A percentile compares a stretch with the other conserved stretches of the same genome.
Conservation (phyloP, 805 yeast species). For the Cyberlindnera subsufficiens region DNA sequence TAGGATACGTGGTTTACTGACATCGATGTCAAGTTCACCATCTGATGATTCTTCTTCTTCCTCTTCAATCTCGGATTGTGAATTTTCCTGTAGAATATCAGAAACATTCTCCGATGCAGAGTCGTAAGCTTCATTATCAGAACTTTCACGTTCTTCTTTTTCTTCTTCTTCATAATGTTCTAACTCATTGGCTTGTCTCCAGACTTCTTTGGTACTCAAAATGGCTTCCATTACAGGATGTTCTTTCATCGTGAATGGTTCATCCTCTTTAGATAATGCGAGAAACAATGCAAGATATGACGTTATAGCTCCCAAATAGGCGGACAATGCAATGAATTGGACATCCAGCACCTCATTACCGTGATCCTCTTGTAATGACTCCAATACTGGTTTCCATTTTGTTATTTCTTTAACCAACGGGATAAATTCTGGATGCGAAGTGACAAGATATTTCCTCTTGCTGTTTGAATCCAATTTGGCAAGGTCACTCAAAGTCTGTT, state of each 20-base stretch:
- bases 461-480: conserved; percentile 46
- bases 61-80: conserved; percentile 6
- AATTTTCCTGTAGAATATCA: conserved; percentile 11
- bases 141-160: conserved; percentile 13
- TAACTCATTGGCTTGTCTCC: conserved; percentile 74
- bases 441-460: conserved; percentile 46
- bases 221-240: conserved; percentile 88
- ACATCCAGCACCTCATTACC: conserved; percentile 35
- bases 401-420: conserved; percentile 66
- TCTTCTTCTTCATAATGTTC: conserved; percentile 24
- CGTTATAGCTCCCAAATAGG: conserved; percentile 73
- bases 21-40: conserved; percentile 40
- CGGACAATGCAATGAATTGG: conserved; percentile 64
- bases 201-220: conserved; percentile 73
- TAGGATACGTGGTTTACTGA: conserved; percentile 46
- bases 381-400: conserved; percentile 36
- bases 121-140: conserved; percentile 13
- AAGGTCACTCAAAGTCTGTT: conserved; percentile 36
- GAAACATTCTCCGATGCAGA: conserved; percentile 15
- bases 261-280: conserved; percentile 48
- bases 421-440: conserved; percentile 75
- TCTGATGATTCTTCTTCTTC: conserved; percentile 15
- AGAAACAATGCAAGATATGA: conserved; percentile 74
- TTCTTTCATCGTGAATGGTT: conserved; percentile 66
- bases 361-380: conserved; percentile 27